These are phyloP conservation scores for Lactarius sp. DNA, from an alignment of 768 basidiomycete genomes.

Conservation along the genomic window DNA sequence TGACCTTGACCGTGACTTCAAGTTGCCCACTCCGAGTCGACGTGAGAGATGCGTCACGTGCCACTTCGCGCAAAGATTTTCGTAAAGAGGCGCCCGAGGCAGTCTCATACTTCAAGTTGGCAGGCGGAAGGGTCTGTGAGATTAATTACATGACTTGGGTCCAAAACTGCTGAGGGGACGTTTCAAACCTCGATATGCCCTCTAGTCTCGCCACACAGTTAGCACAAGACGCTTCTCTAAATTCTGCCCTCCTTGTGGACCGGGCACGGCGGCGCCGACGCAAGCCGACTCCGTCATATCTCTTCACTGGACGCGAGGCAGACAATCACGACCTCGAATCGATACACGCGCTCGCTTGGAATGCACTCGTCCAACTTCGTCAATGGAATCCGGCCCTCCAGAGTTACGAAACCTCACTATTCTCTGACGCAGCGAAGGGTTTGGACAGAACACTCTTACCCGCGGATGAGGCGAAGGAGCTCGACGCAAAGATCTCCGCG, in stretches of 20 bases:
- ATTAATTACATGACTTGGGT: conserved; percentile 1
- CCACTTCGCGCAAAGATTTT: background rate
- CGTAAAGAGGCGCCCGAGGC: background rate
- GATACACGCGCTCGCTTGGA: conserved; percentile 72
- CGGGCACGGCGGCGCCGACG: conserved; percentile 56
- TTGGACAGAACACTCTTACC: conserved; percentile 76
- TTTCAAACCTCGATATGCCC: conserved; percentile 36
- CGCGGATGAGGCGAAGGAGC: conserved; percentile 51
- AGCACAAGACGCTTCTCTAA: conserved; percentile 71
- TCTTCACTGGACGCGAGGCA: conserved; percentile 80
- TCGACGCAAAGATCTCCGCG: conserved; percentile 55
- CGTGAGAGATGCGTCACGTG: conserved; percentile 29
- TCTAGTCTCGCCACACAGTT: conserved; percentile 82
- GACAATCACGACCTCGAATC: conserved; percentile 84
- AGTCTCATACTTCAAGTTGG: too few relatives aligned
- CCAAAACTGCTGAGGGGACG: background rate
- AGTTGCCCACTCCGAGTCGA: too few relatives aligned
- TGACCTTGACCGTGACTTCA: background rate
- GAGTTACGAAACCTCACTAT: conserved; percentile 63
- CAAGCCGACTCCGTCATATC: conserved; percentile 72
- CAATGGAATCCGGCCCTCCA: conserved; percentile 54
- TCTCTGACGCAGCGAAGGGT: conserved; percentile 71
- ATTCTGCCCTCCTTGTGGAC: conserved; percentile 65
- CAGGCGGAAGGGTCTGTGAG: background rate
- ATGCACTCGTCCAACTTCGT: conserved; percentile 70